Evolutionary conservation across 1,139 yeast genomes (phyloP).

Genomic region (Hansenula lynferdii): DNA sequence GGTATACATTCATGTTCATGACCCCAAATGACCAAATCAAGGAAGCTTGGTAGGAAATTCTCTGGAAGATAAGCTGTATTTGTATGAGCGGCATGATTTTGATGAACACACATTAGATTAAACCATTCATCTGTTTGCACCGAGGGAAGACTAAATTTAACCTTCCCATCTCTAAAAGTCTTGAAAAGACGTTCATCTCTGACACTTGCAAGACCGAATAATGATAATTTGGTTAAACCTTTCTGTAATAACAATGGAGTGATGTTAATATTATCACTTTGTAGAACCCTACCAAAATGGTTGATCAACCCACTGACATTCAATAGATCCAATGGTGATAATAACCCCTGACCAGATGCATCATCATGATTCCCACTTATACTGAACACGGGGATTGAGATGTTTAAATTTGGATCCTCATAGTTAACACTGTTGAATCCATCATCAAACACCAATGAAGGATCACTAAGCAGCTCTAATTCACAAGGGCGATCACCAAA

Average conservation of each 20-base stretch:
- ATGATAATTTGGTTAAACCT: slow-evolving; percentile 75
- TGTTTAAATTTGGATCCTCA: slow-evolving; percentile 85
- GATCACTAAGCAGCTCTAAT: slow-evolving; percentile 78
- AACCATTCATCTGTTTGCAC: slow-evolving; percentile 66
- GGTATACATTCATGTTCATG: slow-evolving; percentile 96
- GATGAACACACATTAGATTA: slow-evolving; percentile 86
- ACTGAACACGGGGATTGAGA: slow-evolving; percentile 89
- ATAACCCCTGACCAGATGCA: slow-evolving; percentile 81
- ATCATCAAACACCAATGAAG: slow-evolving; percentile 51
- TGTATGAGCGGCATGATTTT: slow-evolving; percentile 78
- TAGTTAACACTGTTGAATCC: slow-evolving; percentile 72
- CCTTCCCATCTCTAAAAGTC: slow-evolving; percentile 76
- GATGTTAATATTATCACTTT: slow-evolving; percentile 69
- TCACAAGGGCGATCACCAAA: slow-evolving; percentile 89
- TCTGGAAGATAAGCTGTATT: slow-evolving; percentile 84
- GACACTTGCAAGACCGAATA: slow-evolving; percentile 86
- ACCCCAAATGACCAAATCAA: slow-evolving; percentile 91
- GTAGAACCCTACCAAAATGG: slow-evolving; percentile 81
- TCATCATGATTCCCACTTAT: slow-evolving; percentile 98
- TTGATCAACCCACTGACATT: slow-evolving; percentile 81
- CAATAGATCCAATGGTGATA: slow-evolving; percentile 86
- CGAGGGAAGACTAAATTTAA: slow-evolving; percentile 72
- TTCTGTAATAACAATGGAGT: slow-evolving; percentile 81
- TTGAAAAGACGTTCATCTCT: slow-evolving; percentile 85
- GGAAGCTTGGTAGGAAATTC: slow-evolving; percentile 69